Conservation (phyloP, 495 filamentous ascomycete genomes). For the Schizothecium vesticola region DNA sequence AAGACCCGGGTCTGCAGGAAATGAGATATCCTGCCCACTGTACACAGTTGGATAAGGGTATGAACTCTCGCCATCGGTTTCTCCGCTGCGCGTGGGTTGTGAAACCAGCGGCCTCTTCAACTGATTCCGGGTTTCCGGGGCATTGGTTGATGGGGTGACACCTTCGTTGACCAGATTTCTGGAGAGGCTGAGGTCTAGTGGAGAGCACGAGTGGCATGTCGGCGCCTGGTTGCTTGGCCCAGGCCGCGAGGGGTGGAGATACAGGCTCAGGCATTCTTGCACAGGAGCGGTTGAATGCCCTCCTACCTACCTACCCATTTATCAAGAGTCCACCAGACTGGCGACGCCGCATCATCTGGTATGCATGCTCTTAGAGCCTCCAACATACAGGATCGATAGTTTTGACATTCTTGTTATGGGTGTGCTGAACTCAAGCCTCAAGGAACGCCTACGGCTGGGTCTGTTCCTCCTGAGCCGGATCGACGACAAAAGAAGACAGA, state of each 20-base stretch:
- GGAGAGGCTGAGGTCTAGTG: background rate
- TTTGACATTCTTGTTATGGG: background rate
- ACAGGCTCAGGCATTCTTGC: background rate
- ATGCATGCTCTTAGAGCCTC: fast-evolving
- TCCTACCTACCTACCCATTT: too few relatives aligned
- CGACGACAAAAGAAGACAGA: background rate
- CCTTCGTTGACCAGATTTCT: background rate
- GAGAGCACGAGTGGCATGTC: background rate
- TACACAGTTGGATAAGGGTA: too few relatives aligned
- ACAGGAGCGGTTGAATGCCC: too few relatives aligned
- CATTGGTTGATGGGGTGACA: background rate
- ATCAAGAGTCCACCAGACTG: too few relatives aligned
- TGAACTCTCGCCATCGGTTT: background rate
- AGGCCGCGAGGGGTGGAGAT: too few relatives aligned
- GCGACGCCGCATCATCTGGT: too few relatives aligned
- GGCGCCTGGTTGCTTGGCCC: background rate
- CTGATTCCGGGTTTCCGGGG: background rate
- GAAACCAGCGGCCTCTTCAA: background rate
- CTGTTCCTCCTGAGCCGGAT: background rate
- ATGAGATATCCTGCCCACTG: too few relatives aligned
- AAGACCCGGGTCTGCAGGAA: background rate
- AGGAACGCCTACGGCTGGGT: background rate
- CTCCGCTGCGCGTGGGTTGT: background rate
- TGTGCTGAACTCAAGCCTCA: background rate
- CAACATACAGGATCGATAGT: background rate